phyloP scores from a whole-genome alignment of 495 filamentous ascomycete species.

The Aspergillus bertholletiae region DNA sequence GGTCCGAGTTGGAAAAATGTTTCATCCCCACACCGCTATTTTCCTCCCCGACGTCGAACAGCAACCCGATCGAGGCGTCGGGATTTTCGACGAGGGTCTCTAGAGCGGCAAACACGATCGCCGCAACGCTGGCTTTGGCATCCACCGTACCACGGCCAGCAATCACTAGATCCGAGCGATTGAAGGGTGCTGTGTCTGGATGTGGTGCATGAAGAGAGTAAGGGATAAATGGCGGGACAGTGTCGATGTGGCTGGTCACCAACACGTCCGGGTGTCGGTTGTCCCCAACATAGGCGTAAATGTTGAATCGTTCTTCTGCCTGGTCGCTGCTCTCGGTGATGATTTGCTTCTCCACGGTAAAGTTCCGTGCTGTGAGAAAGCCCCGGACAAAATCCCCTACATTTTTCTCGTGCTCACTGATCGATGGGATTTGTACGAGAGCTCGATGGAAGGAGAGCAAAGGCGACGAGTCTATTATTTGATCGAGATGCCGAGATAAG shows the following conservation, averaged over 20 bases:
- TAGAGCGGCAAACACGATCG: conserved; percentile 59
- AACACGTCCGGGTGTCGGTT: conserved; percentile 37
- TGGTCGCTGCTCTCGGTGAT: not conserved
- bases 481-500: too few relatives aligned
- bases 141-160: conserved; percentile 75
- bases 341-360: not conserved
- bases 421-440: not conserved
- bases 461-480: not conserved
- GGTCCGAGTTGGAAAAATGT: conserved; percentile 47
- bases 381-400: not conserved
- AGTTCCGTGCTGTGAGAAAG: not conserved
- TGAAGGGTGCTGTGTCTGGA: not conserved
- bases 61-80: conserved; percentile 50
- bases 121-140: conserved; percentile 73
- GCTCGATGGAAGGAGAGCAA: not conserved
- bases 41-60: conserved; percentile 80
- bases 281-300: not conserved
- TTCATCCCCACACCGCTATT: conserved; percentile 68
- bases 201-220: conserved; percentile 26
- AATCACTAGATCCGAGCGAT: conserved; percentile 44
- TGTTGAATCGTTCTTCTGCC: not conserved
- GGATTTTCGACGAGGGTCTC: conserved; percentile 44
- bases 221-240: conserved; percentile 54
- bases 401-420: not conserved
- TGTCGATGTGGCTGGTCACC: conserved; percentile 61